phyloP scores from a whole-genome alignment of 331 rosid genomes.

The Malus hybrid region DNA sequence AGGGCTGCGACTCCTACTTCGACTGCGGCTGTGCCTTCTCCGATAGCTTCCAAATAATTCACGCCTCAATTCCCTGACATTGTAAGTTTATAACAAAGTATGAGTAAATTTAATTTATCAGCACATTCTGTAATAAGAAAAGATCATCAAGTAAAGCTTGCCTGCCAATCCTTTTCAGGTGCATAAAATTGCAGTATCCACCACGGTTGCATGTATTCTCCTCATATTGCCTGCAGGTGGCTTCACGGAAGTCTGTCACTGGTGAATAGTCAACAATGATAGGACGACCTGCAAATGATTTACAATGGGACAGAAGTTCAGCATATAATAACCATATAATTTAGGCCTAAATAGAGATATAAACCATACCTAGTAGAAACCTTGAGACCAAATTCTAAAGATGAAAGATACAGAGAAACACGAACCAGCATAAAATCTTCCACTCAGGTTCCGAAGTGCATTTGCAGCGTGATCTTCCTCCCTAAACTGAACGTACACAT shows the following conservation, averaged over 20 bases:
- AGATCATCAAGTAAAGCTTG: background rate
- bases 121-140: background rate
- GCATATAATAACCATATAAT: background rate
- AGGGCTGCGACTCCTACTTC: slow-evolving; percentile 71
- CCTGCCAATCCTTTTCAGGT: slow-evolving; percentile 63
- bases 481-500: slow-evolving; percentile 68
- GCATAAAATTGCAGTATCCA: slow-evolving; percentile 75
- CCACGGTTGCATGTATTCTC: slow-evolving; percentile 73
- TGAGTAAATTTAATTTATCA: background rate
- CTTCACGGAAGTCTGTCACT: slow-evolving; percentile 67
- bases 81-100: background rate
- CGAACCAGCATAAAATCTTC: slow-evolving; percentile 65
- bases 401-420: background rate
- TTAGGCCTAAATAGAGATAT: background rate
- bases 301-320: background rate
- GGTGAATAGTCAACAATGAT: slow-evolving; percentile 73
- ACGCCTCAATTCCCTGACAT: slow-evolving; percentile 42
- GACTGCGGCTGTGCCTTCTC: slow-evolving; percentile 38
- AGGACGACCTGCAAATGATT: slow-evolving; percentile 28
- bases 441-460: slow-evolving; percentile 43
- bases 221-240: slow-evolving; percentile 73
- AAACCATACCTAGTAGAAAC: background rate
- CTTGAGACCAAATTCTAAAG: background rate
- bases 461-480: slow-evolving; percentile 68
- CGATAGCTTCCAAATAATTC: slow-evolving; percentile 46